Evolutionary conservation across 169 alveolate genomes (phyloP).

Genomic region (Plasmodium blacklocki): DNA sequence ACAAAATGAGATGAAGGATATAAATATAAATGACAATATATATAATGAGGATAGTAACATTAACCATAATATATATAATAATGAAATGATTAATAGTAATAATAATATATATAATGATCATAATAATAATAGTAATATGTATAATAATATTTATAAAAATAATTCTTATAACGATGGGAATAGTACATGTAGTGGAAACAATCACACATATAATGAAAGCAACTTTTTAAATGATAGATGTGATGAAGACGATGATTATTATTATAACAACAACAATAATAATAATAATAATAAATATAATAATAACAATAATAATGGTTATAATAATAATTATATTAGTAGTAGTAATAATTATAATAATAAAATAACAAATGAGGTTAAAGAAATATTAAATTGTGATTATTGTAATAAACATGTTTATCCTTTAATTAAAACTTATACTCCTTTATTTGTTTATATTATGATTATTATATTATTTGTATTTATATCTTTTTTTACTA

Average conservation of each 20-base stretch:
- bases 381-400: slow-evolving; percentile 44
- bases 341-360: not conserved
- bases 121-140: not conserved
- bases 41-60: not conserved
- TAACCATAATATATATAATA: not conserved
- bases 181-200: not conserved
- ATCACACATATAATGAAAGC: slow-evolving; percentile 1
- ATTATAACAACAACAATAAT: not conserved
- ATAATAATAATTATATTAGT: not conserved
- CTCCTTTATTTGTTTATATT: slow-evolving; percentile 39
- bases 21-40: slow-evolving; percentile 7
- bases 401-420: slow-evolving; percentile 47
- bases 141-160: not conserved
- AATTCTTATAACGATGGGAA: not conserved
- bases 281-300: not conserved
- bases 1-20: slow-evolving; percentile 37
- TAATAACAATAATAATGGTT: not conserved
- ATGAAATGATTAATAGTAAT: not conserved
- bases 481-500: slow-evolving; percentile 40
- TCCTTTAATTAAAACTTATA: slow-evolving; percentile 27
- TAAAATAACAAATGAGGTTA: not conserved
- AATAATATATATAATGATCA: not conserved
- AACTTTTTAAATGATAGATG: slow-evolving; percentile 21
- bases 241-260: too few species aligned
- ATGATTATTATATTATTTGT: slow-evolving; percentile 30